These are phyloP conservation scores for Eragrostis nindensis DNA, from an alignment of 176 grass and related monocot genomes.

Conservation along the genomic window DNA sequence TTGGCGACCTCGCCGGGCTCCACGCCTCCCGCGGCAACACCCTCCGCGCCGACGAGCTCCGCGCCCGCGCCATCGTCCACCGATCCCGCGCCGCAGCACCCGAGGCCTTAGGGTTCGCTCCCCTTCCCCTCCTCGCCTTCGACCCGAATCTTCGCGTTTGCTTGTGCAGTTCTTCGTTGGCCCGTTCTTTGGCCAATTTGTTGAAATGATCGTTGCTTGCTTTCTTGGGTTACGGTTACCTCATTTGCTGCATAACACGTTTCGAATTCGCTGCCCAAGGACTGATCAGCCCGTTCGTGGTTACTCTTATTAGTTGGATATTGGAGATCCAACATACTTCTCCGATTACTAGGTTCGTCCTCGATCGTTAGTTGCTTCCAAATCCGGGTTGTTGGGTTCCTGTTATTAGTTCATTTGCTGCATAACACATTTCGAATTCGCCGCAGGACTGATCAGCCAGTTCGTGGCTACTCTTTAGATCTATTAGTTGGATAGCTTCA, in stretches of 20 bases:
- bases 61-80: conserved; percentile 64
- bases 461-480: too few species aligned
- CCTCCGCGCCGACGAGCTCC: conserved; percentile 71
- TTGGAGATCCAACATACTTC: background rate
- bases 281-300: background rate
- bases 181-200: background rate
- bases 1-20: conserved; percentile 72
- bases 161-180: background rate
- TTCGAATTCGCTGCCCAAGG: background rate
- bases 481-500: too few species aligned
- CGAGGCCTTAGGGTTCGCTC: conserved; percentile 49
- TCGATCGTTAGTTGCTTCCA: background rate
- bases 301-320: background rate
- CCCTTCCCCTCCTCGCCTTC: background rate
- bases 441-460: too few species aligned
- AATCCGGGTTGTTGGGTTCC: too few species aligned
- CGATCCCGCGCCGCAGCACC: conserved; percentile 42
- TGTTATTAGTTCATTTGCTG: too few species aligned
- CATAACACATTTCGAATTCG: too few species aligned
- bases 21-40: conserved; percentile 67
- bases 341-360: background rate
- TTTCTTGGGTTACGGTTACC: background rate
- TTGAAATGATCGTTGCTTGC: background rate
- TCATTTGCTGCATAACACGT: background rate
- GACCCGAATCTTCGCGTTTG: background rate